Evolutionary conservation across 148 eudicot genomes (phyloP).

Genomic region (Bassia scoparia): DNA sequence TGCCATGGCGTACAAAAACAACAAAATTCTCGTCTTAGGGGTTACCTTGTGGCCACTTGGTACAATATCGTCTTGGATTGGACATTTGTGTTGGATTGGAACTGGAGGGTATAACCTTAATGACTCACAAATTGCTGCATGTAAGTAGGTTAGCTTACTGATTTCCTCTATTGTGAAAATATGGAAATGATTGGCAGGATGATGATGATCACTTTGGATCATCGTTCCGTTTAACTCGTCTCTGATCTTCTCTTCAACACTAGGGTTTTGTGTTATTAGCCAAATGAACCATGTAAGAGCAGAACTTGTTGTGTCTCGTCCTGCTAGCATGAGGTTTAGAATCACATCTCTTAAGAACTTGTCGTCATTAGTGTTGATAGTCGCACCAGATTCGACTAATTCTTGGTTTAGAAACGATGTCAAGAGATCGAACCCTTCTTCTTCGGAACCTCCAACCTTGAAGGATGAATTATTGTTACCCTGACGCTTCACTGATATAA

Average conservation of each 20-base stretch:
- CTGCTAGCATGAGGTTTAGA: conserved; percentile 51
- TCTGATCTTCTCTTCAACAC: conserved; percentile 31
- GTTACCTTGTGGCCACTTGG: conserved; percentile 42
- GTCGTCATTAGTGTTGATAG: conserved; percentile 21
- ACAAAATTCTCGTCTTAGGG: conserved; percentile 33
- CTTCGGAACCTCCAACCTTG: conserved; percentile 6
- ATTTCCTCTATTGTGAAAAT: conserved; percentile 28
- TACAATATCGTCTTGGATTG: conserved; percentile 31
- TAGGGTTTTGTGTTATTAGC: conserved; percentile 38
- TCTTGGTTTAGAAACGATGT: conserved; percentile 26
- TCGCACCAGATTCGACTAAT: conserved; percentile 10
- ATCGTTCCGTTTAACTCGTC: conserved; percentile 23
- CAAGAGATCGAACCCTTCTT: conserved; percentile 28
- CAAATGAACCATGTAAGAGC: conserved; percentile 46
- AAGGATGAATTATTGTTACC: background rate
- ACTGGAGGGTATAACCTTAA: conserved; percentile 44
- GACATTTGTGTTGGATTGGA: conserved; percentile 43
- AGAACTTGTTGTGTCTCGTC: conserved; percentile 48
- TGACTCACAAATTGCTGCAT: conserved; percentile 37
- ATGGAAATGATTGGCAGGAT: conserved; percentile 19
- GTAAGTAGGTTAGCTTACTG: conserved; percentile 35
- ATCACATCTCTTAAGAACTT: conserved; percentile 53
- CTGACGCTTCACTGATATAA: conserved; percentile 24
- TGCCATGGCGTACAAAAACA: conserved; percentile 41
- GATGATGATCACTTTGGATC: conserved; percentile 7